Evolutionary conservation across 2,329 filamentous ascomycete genomes (phyloP).

Genomic region (Alternaria infectoria): DNA sequence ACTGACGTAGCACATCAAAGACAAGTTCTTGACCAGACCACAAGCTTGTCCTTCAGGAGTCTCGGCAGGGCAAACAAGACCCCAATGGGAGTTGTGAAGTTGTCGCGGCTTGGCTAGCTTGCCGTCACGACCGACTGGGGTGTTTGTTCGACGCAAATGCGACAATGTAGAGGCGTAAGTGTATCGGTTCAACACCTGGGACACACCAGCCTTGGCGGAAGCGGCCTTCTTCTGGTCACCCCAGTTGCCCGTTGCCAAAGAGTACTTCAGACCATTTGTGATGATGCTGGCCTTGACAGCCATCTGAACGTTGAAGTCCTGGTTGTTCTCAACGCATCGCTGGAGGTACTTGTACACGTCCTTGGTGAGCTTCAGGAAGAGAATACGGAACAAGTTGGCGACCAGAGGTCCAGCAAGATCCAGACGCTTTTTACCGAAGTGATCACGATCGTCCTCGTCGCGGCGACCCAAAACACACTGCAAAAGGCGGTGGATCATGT

Average conservation of each 20-base stretch:
- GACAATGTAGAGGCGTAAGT: slow-evolving; percentile 96
- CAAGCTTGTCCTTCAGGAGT: slow-evolving; percentile 98
- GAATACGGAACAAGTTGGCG: slow-evolving; percentile 92
- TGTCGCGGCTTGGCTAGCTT: slow-evolving; percentile 98
- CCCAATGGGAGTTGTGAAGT: slow-evolving; percentile 98
- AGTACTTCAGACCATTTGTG: slow-evolving; percentile 95
- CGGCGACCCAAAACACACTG: slow-evolving; percentile 92
- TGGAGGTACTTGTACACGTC: slow-evolving; percentile 92
- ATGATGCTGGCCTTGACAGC: slow-evolving; percentile 91
- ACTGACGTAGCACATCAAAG: slow-evolving; percentile 97
- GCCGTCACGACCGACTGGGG: slow-evolving; percentile 94
- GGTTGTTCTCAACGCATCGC: slow-evolving; percentile 85
- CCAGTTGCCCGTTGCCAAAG: slow-evolving; percentile 97
- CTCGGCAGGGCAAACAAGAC: slow-evolving; percentile 93
- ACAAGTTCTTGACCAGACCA: slow-evolving; percentile 96
- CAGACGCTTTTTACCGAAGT: slow-evolving; percentile 97
- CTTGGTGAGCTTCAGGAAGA: slow-evolving; percentile 88
- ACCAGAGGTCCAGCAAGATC: slow-evolving; percentile 93
- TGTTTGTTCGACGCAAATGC: slow-evolving; percentile 96
- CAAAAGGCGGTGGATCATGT: slow-evolving; percentile 96
- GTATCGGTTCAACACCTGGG: slow-evolving; percentile 96
- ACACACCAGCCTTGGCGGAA: slow-evolving; percentile 93
- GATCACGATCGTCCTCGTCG: slow-evolving; percentile 96
- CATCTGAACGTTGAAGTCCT: slow-evolving; percentile 87
- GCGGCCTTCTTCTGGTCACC: slow-evolving; percentile 99